These are phyloP conservation scores for Blastocystis sp. DNA, from an alignment of 352 stramenopile species.

Conservation along the genomic window DNA sequence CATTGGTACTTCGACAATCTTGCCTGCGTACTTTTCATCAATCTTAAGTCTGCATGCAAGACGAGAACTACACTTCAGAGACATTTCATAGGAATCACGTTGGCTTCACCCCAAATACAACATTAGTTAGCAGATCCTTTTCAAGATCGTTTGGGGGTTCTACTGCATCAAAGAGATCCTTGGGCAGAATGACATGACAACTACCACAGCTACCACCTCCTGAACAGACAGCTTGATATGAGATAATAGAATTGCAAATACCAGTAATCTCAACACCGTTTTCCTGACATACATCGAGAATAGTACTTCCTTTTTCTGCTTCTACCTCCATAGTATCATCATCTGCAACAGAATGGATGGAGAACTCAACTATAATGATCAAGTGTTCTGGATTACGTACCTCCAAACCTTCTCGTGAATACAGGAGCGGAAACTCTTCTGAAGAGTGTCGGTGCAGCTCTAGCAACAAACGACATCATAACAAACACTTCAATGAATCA, in stretches of 20 bases:
- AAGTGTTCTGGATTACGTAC: not conserved
- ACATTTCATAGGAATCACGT: not conserved
- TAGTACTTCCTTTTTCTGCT: conserved; percentile 28
- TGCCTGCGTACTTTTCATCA: conserved; percentile 40
- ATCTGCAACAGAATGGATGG: conserved; percentile 24
- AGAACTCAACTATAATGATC: conserved; percentile 3
- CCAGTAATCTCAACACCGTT: conserved; percentile 31
- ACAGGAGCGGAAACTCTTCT: not conserved
- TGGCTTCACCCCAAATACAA: conserved; percentile 33
- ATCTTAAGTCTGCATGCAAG: conserved; percentile 55
- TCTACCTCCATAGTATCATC: conserved; percentile 44
- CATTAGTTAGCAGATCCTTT: conserved; percentile 16
- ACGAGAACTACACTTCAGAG: conserved; percentile 28
- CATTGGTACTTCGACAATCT: conserved; percentile 57
- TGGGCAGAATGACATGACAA: conserved; percentile 36
- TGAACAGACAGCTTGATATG: conserved; percentile 11
- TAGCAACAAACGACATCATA: conserved; percentile 23
- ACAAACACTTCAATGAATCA: not conserved
- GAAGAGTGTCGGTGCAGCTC: not conserved
- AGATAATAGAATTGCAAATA: not conserved
- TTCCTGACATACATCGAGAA: conserved; percentile 46
- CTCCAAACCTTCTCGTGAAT: conserved; percentile 16
- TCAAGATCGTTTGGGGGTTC: conserved; percentile 11
- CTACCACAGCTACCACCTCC: conserved; percentile 54
- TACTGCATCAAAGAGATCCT: conserved; percentile 17